phyloP scores from a whole-genome alignment of 192 early-diverging fungal genomes.

The Backusella mclennaniae region DNA sequence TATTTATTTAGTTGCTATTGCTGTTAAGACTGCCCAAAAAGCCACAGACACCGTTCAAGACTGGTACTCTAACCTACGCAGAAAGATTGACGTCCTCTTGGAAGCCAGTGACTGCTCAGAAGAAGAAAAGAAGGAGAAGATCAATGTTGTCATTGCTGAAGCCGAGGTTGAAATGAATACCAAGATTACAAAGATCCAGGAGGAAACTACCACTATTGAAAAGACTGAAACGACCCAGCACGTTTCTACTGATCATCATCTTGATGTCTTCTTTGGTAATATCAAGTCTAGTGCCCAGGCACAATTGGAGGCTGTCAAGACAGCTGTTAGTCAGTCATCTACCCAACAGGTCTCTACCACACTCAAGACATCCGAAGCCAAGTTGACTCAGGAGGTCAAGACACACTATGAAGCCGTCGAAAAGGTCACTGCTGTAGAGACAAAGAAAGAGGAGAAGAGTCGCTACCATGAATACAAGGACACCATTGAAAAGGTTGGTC shows the following conservation, averaged over 20 bases:
- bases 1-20: neutral
- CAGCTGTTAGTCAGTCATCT: neutral
- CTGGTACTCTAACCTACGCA: neutral
- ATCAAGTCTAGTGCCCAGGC: neutral
- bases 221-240: neutral
- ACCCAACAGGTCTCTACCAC: neutral
- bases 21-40: conserved; percentile 6
- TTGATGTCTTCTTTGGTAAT: conserved; percentile 17
- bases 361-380: neutral
- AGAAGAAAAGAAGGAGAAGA: conserved; percentile 6
- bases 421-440: neutral
- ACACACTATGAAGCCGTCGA: conserved; percentile 10
- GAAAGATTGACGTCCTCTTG: neutral
- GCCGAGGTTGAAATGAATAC: conserved; percentile 17
- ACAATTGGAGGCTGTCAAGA: conserved; percentile 6
- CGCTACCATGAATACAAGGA: conserved; percentile 7
- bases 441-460: neutral
- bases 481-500: conserved; percentile 13
- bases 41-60: conserved; percentile 10
- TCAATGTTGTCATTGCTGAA: neutral
- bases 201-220: neutral
- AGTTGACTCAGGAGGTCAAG: conserved; percentile 6
- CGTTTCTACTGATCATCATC: conserved; percentile 4
- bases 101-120: neutral
- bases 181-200: neutral